phyloP scores from a whole-genome alignment of 805 yeast species.

The Hanseniaspora valbyensis region DNA sequence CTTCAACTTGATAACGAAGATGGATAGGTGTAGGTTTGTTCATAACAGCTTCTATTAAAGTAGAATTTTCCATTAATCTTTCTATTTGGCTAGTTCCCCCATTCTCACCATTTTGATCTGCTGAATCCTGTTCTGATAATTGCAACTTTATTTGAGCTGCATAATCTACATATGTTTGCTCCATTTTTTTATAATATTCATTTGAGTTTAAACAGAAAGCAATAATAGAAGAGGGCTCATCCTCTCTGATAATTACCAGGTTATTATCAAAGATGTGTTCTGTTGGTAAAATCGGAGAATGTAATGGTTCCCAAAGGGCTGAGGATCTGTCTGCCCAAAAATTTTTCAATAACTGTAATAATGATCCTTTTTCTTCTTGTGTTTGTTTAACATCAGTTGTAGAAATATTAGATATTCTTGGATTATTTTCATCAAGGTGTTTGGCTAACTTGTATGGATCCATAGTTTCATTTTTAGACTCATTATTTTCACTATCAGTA shows the following conservation, averaged over 20 bases:
- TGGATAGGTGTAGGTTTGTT: constrained; percentile 78
- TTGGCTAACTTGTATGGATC: constrained; percentile 2
- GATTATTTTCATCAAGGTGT: constrained; percentile 15
- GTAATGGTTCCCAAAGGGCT: constrained; percentile 84
- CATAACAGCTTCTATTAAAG: constrained; percentile 53
- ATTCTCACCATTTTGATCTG: constrained; percentile 17
- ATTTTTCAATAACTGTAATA: constrained; percentile 71
- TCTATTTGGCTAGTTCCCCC: constrained; percentile 15
- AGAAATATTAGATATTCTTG: constrained; percentile 18
- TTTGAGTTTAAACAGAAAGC: constrained; percentile 82
- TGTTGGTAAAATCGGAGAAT: constrained; percentile 61
- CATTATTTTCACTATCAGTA: too few species aligned
- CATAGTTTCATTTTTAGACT: too few species aligned
- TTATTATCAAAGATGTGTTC: constrained; percentile 93
- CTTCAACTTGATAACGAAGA: constrained; percentile 81
- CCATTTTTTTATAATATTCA: constrained; percentile 64
- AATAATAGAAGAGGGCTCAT: constrained; percentile 88
- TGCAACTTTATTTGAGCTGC: constrained; percentile 17
- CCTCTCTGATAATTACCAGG: constrained; percentile 86
- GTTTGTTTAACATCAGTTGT: constrained; percentile 17
- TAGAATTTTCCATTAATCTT: constrained; percentile 19
- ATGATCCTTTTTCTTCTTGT: constrained; percentile 58
- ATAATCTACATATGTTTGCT: constrained; percentile 24
- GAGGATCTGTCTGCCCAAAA: constrained; percentile 98
- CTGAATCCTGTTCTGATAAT: background rate